Conservation (phyloP, 306 rosid genomes). For the Casuarina equisetifolia region DNA sequence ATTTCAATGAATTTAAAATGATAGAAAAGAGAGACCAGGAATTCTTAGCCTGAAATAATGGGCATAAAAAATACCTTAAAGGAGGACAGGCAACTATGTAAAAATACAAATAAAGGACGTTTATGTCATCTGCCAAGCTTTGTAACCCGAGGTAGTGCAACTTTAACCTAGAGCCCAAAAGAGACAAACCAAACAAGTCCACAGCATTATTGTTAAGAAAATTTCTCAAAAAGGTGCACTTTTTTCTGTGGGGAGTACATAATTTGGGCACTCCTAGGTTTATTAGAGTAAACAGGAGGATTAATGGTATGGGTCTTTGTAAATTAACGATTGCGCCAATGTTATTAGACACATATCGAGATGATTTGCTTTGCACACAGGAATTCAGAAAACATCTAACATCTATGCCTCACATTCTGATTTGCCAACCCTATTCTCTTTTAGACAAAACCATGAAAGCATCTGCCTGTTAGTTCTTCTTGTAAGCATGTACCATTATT, state of each 20-base stretch:
- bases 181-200: conserved; percentile 35
- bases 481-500: too few species aligned
- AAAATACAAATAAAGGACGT: conserved; percentile 39
- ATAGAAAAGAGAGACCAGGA: conserved; percentile 32
- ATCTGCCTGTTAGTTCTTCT: too few species aligned
- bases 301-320: conserved; percentile 2
- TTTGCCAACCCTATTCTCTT: too few species aligned
- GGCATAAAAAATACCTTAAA: conserved; percentile 9
- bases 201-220: not conserved
- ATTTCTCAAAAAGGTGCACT: not conserved
- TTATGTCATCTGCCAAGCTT: conserved; percentile 44
- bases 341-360: not conserved
- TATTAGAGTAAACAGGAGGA: not conserved
- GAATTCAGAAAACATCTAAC: not conserved
- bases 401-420: too few species aligned
- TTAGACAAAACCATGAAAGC: too few species aligned
- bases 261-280: conserved; percentile 1
- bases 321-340: not conserved
- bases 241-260: not conserved
- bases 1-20: conserved; percentile 47
- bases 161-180: conserved; percentile 11
- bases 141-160: conserved; percentile 44
- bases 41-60: conserved; percentile 6
- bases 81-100: conserved; percentile 31
- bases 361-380: not conserved